phyloP scores from a whole-genome alignment of 2,329 filamentous ascomycete species.

The Bipolaris sorokiniana region DNA sequence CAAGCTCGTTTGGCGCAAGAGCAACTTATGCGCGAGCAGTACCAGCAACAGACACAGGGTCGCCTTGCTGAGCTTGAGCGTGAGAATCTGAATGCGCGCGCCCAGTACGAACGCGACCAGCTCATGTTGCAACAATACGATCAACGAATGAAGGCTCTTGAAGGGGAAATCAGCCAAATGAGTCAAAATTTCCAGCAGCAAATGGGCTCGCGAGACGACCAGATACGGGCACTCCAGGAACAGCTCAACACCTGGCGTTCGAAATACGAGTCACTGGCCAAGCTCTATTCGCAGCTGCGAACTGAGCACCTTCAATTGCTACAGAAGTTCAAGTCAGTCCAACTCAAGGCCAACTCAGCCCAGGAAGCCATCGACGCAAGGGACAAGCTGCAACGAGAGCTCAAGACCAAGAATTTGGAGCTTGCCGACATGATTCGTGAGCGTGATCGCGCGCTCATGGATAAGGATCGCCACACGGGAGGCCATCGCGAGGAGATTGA shows the following conservation, averaged over 20 bases:
- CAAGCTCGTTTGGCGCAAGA: conserved; percentile 92
- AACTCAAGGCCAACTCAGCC: conserved; percentile 94
- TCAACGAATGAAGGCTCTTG: conserved; percentile 86
- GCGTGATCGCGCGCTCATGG: conserved; percentile 88
- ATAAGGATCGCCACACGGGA: conserved; percentile 85
- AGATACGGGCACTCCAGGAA: conserved; percentile 89
- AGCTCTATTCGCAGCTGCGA: conserved; percentile 94
- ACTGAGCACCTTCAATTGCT: conserved; percentile 94
- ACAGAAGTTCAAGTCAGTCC: conserved; percentile 94
- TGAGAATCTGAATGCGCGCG: conserved; percentile 90
- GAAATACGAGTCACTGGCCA: conserved; percentile 95
- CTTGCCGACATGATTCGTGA: conserved; percentile 98
- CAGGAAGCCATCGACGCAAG: conserved; percentile 95
- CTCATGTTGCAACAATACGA: conserved; percentile 97
- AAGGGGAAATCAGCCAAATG: conserved; percentile 82
- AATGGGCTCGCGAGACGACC: conserved; percentile 87
- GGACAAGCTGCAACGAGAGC: conserved; percentile 94
- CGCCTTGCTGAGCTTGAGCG: conserved; percentile 94
- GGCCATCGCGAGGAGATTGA: conserved; percentile 92
- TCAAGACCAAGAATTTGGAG: conserved; percentile 99
- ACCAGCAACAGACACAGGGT: conserved; percentile 91
- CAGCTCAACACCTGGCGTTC: conserved; percentile 97
- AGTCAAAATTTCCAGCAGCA: conserved; percentile 86
- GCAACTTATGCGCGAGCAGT: conserved; percentile 84
- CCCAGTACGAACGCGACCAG: conserved; percentile 97